Evolutionary conservation across 2,329 filamentous ascomycete genomes (phyloP).

Genomic region (Ophiostoma angusticollis): DNA sequence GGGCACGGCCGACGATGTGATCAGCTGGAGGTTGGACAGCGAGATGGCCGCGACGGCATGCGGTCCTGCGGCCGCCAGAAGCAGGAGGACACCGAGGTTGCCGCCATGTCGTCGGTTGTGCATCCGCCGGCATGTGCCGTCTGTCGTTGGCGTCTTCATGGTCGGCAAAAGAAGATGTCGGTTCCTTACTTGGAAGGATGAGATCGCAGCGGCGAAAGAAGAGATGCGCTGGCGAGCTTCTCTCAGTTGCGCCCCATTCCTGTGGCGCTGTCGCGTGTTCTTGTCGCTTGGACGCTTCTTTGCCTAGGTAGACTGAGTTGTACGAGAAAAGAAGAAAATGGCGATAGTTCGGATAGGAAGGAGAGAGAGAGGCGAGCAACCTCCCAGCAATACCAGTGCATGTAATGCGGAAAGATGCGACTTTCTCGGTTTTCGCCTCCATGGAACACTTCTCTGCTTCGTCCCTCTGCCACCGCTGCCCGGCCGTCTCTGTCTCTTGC

Average conservation of each 20-base stretch:
- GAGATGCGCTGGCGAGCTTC: no score
- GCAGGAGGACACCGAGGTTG: background rate
- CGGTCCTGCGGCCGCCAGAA: conserved; percentile 9
- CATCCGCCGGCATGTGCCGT: background rate
- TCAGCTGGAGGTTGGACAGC: conserved; percentile 28
- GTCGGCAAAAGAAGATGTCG: no score
- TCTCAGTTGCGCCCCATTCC: no score
- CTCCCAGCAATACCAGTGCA: no score
- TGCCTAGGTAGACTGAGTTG: no score
- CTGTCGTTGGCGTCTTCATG: background rate
- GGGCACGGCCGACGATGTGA: conserved; percentile 25
- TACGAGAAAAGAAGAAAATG: background rate
- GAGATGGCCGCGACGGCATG: conserved; percentile 20
- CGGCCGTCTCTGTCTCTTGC: background rate
- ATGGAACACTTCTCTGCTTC: background rate
- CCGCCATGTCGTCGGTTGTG: background rate
- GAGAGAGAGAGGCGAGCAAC: background rate
- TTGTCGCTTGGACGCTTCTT: no score
- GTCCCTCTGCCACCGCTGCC: background rate
- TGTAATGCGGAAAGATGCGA: background rate
- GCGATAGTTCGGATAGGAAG: background rate
- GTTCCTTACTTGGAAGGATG: no score
- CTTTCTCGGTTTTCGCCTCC: background rate
- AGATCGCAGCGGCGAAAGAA: no score
- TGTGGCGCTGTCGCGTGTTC: no score